Evolutionary conservation across 441 rosid species (phyloP), one percentile per base, ranked within the genome.

Genomic region (Lepidium campestre): DNA sequence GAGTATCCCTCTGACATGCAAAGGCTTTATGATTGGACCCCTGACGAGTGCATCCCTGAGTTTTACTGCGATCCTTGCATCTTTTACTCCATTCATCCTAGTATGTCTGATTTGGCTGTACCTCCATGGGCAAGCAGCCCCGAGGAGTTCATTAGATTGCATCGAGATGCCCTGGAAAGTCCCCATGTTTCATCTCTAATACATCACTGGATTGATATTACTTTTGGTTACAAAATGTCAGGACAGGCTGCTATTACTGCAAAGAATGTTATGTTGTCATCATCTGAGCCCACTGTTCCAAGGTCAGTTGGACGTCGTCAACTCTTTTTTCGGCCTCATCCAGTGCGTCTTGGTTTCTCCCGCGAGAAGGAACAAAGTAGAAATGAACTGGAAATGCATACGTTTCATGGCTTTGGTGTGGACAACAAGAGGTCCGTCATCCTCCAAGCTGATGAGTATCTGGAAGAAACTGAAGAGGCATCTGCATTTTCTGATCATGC

Each of bases 41-140:
- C 98, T 76, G 98, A 93, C 67, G 98, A 93, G 78, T 90, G 97
- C 87, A 90, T 93, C 72, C 98, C 98, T 17, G 98, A 93, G 78
- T 93, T 93, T 71, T 93, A 83, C 68, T 88, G 87, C 66, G 95
- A 90, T 74, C 86, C 97, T 10, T 82, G 71, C 60, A 85, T 93
- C 55, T 93, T 93, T 77, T 67, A 58, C 75, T 93, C 97, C 62
- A 35, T 79, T 45, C 94, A 93, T 77, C 65, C 88, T 76, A 91
- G 91, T 73, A 93, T 93, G 98, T 75, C 89, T 71, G 92, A 90
- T 81, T 82, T 93, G 77, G 86, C 97, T 67, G 86, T 93, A 70
- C 97, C 98, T 22, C 67, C 84, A 32, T 93, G 98, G 98, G 93
- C 90, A 20, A 81, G 78, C 62, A 82, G 80, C 65, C 90, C 93